These are phyloP conservation scores for Linum usitatissimum DNA, from an alignment of 345 rosid genomes.

Conservation along the genomic window DNA sequence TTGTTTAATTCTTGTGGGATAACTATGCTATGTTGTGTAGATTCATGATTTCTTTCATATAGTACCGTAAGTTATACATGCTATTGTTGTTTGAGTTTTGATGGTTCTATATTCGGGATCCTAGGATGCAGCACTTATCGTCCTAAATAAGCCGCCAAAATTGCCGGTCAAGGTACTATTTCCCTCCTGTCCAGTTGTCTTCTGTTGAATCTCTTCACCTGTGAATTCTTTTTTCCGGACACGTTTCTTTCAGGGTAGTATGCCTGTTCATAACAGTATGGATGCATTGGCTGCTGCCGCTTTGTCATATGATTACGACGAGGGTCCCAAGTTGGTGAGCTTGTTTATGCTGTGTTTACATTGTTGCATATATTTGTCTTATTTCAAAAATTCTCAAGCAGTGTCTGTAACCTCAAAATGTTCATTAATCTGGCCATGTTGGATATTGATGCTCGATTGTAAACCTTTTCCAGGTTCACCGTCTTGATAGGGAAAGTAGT, in stretches of 20 bases:
- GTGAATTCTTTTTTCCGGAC: slow-evolving; percentile 7
- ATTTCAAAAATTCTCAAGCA: background rate
- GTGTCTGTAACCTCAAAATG: background rate
- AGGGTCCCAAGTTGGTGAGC: slow-evolving; percentile 80
- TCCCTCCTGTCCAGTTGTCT: background rate
- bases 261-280: slow-evolving; percentile 91
- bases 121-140: slow-evolving; percentile 72
- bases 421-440: background rate
- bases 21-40: background rate
- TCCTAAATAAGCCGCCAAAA: slow-evolving; percentile 82
- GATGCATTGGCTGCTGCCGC: slow-evolving; percentile 95
- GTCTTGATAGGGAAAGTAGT: slow-evolving; percentile 84
- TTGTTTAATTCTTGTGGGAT: background rate
- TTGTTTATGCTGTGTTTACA: slow-evolving; percentile 2
- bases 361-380: background rate
- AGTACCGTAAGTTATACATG: background rate
- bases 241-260: slow-evolving; percentile 39
- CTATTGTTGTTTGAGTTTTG: background rate
- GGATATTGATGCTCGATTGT: slow-evolving; percentile 4
- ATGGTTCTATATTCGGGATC: slow-evolving; percentile 7
- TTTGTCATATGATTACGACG: slow-evolving; percentile 62
- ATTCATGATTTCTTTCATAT: background rate
- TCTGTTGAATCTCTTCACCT: background rate
- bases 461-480: slow-evolving; percentile 55
- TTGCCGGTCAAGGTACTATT: slow-evolving; percentile 70